Base-by-base conservation (phyloP, 306 rosid species). In the Rosa multiflora region DNA sequence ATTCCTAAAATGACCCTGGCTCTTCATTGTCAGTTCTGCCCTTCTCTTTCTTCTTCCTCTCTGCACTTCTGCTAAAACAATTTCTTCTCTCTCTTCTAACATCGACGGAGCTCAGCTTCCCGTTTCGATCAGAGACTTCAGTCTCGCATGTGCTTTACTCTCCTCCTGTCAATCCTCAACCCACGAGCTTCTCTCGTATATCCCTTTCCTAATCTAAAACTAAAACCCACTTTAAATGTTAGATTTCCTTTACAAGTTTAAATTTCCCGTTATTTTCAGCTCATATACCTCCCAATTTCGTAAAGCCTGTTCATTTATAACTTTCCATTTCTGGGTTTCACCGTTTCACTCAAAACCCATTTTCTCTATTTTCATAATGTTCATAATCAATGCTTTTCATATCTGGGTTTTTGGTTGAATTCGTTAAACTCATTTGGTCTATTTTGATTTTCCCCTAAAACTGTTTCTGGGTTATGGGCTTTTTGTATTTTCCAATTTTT, bases 311-410 rank as follows among this genome's bases (percentile, higher is more conserved):
- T 73, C 63, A 52, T 52, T 2, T 35, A 10, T 3, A 17, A 10
- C 63, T 73, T 52, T 73, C 64, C 26, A 39, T 37, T 35, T 52
- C 66, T 73, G 64, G 47, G 49, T 73, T 69, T 73, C 18, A 32
- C 43, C 39, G 3, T 32, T 32, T 32, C 35, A 32, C 35, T 32
- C 35, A 17, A 63, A 3, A 66, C 26, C 47, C 48, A 9, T 21
- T 14, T 17, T 1, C 46, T 67, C 26, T 29, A 9, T 62, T 62
- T 62, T 13, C 67, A 62, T 37, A 39, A 58, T 74, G 78, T 42
- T 74, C 77, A 39, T 40, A 32, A 32, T 3, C 47, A 6, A 6
- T 73, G 29, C 76, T 73, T 11, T 32, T 32, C 35, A 32, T 32
- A 32, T 32, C 35, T 32, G 35, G 35, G 35, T 32, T 32, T 32